These are phyloP conservation scores for Umbelopsis sp. DNA, from an alignment of 371 early-diverging fungal species.

Conservation along the genomic window DNA sequence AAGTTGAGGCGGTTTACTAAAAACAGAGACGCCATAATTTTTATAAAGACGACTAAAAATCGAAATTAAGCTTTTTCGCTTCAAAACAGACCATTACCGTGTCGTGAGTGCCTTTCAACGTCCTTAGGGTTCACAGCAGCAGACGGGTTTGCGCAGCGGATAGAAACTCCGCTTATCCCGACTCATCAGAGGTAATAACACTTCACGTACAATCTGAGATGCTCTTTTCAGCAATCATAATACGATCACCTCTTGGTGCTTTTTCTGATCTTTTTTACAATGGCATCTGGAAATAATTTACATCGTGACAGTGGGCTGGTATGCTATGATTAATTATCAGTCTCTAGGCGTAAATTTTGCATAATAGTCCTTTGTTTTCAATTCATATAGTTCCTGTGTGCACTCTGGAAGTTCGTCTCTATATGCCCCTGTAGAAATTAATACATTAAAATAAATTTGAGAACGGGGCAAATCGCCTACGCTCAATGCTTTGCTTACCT, in stretches of 20 bases:
- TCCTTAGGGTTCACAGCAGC: too few relatives aligned
- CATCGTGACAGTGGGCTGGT: neutral
- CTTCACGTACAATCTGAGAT: neutral
- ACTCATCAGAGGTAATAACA: too few relatives aligned
- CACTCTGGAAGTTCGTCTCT: constrained; percentile 86
- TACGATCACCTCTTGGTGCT: neutral
- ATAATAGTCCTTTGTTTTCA: constrained; percentile 77
- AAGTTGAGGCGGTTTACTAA: too few relatives aligned
- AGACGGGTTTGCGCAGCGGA: too few relatives aligned
- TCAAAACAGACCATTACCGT: too few relatives aligned
- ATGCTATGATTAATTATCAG: constrained; percentile 22
- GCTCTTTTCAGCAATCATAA: neutral
- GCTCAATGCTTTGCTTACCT: constrained; percentile 38
- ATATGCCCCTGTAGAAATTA: constrained; percentile 50
- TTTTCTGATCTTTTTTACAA: too few relatives aligned
- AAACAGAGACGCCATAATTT: too few relatives aligned
- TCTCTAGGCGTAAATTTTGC: constrained; percentile 72
- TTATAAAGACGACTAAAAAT: too few relatives aligned
- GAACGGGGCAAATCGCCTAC: neutral
- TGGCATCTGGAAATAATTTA: neutral
- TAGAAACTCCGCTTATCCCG: too few relatives aligned
- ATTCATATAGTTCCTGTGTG: constrained; percentile 77
- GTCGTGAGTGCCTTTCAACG: too few relatives aligned
- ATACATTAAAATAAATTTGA: neutral
- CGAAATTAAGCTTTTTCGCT: too few relatives aligned